Evolutionary conservation across 225 moss, liverwort and hornwort genomes (phyloP).

Genomic region (Takakia lepidozioides): DNA sequence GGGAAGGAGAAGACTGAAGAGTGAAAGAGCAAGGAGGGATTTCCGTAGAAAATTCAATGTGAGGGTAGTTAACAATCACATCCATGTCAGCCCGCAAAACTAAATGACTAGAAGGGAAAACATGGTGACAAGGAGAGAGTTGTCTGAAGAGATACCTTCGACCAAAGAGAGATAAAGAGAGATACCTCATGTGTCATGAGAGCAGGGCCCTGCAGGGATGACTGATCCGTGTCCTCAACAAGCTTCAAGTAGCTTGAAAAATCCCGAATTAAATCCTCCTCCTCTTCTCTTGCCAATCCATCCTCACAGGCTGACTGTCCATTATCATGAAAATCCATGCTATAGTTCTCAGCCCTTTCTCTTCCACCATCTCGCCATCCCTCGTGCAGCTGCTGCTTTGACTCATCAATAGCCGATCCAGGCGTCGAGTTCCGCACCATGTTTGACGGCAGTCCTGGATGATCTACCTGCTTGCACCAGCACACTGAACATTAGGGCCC

Average conservation of each 20-base stretch:
- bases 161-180: too few relatives aligned
- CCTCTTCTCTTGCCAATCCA: slow-evolving; percentile 65
- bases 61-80: too few relatives aligned
- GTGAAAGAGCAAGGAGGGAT: too few relatives aligned
- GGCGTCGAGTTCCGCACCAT: slow-evolving; percentile 53
- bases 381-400: slow-evolving; percentile 55
- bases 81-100: too few relatives aligned
- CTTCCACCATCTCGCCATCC: slow-evolving; percentile 28
- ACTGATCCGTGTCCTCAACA: slow-evolving; percentile 54
- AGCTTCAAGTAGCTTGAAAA: slow-evolving; percentile 51
- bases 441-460: slow-evolving; percentile 86
- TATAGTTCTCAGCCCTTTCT: slow-evolving; percentile 25
- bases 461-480: slow-evolving; percentile 65
- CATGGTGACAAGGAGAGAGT: too few relatives aligned
- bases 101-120: too few relatives aligned
- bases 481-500: too few relatives aligned
- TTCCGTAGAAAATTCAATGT: too few relatives aligned
- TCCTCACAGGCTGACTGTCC: slow-evolving; percentile 49
- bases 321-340: slow-evolving; percentile 20
- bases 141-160: too few relatives aligned
- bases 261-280: slow-evolving; percentile 55
- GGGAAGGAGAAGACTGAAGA: too few relatives aligned
- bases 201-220: slow-evolving; percentile 12
- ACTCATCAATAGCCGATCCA: slow-evolving; percentile 75
- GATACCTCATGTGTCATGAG: slow-evolving; percentile 37